These are phyloP conservation scores for Dryadomyces sulphureus DNA, from an alignment of 2,329 filamentous ascomycete species.

Conservation along the genomic window DNA sequence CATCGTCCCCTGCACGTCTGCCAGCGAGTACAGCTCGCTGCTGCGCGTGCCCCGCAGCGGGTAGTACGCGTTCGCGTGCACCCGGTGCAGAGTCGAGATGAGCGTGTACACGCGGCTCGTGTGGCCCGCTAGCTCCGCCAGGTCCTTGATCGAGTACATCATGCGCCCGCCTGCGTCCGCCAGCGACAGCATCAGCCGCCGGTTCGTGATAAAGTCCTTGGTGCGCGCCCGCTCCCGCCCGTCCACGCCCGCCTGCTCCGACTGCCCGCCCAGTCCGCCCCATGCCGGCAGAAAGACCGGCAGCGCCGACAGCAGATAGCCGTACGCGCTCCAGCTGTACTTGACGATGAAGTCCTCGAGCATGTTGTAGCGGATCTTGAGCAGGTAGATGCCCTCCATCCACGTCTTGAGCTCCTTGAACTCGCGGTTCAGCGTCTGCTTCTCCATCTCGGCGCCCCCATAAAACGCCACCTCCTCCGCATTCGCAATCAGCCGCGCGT, in stretches of 20 bases:
- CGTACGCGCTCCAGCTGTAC: constrained; percentile 97
- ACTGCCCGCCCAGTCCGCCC: constrained; percentile 65
- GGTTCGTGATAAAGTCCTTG: constrained; percentile 99
- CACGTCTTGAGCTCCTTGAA: constrained; percentile 87
- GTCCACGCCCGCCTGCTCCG: constrained; percentile 39
- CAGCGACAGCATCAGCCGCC: constrained; percentile 91
- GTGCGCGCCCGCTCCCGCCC: constrained; percentile 70
- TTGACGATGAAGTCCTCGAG: constrained; percentile 96
- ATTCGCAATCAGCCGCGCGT: constrained; percentile 86
- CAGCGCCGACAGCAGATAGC: constrained; percentile 82
- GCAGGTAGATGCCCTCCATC: constrained; percentile 97
- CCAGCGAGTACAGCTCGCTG: constrained; percentile 73
- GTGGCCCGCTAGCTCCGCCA: constrained; percentile 89
- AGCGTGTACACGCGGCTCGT: constrained; percentile 92
- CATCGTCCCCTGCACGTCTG: constrained; percentile 83
- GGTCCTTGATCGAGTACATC: constrained; percentile 99
- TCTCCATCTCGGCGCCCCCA: constrained; percentile 87
- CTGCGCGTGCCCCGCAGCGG: constrained; percentile 42
- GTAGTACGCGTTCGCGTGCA: constrained; percentile 81
- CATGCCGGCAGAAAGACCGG: constrained; percentile 90
- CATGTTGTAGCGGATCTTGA: constrained; percentile 98
- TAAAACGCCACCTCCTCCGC: constrained; percentile 98
- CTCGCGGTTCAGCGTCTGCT: constrained; percentile 77
- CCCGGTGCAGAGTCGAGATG: constrained; percentile 85
- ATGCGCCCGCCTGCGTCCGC: constrained; percentile 92